These are phyloP conservation scores for Spinellus fusiger DNA, from an alignment of 192 early-diverging fungal genomes.

Conservation along the genomic window DNA sequence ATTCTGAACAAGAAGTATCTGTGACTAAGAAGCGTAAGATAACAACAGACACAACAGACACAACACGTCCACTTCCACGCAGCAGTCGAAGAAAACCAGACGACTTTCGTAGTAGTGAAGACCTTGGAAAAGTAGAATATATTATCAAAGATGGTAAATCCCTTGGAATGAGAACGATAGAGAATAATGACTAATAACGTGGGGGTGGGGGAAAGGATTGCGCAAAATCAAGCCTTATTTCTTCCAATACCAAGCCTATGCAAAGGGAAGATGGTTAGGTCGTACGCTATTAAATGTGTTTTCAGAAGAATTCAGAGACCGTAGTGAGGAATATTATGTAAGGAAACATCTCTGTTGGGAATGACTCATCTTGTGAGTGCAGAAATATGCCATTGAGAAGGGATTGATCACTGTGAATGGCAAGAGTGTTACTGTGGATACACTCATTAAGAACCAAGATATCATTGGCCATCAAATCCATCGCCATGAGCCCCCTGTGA, in stretches of 20 bases:
- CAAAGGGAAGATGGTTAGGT: constrained; percentile 87
- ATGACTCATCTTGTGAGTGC: not conserved
- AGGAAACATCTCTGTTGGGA: not conserved
- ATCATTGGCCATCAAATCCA: constrained; percentile 79
- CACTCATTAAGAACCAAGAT: constrained; percentile 72
- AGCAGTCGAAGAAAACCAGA: constrained; percentile 11
- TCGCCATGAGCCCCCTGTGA: constrained; percentile 93
- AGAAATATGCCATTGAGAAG: constrained; percentile 66
- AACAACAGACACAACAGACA: not conserved
- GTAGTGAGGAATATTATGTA: constrained; percentile 76
- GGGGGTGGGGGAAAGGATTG: constrained; percentile 38
- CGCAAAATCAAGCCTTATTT: constrained; percentile 84
- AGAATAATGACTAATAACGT: not conserved
- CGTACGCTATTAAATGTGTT: constrained; percentile 77
- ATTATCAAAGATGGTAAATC: constrained; percentile 54
- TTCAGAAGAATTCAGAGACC: constrained; percentile 83
- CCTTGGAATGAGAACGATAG: not conserved
- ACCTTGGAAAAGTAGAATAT: constrained; percentile 43
- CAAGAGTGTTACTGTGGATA: constrained; percentile 43
- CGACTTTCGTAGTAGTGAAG: constrained; percentile 29
- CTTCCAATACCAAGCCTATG: constrained; percentile 73
- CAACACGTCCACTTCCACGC: not conserved
- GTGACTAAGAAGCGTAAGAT: not conserved
- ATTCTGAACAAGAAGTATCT: not conserved
- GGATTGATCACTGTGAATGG: constrained; percentile 85